Conservation (phyloP, 2,329 filamentous ascomycete species). For the Arthrobotrys sphaeroides region DNA sequence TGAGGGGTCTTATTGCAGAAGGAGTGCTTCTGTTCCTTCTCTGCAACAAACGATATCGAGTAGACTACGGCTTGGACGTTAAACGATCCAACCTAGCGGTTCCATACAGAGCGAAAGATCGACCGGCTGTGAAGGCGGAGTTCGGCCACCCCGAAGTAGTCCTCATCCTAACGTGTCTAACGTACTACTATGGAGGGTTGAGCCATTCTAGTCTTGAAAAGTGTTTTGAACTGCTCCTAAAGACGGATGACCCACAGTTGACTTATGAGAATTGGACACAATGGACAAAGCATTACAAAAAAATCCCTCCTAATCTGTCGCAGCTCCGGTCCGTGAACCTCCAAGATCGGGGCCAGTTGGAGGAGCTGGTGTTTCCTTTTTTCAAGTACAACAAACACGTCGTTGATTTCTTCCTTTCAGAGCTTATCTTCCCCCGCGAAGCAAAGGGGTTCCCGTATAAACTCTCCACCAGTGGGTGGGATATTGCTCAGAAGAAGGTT, state of each 20-base stretch:
- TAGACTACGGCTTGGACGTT: slow-evolving; percentile 70
- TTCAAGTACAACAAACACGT: slow-evolving; percentile 66
- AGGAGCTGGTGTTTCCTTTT: slow-evolving; percentile 67
- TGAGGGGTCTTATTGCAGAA: slow-evolving; percentile 68
- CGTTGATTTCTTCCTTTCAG: slow-evolving; percentile 72
- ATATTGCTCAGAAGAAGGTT: slow-evolving; percentile 65
- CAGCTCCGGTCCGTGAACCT: slow-evolving; percentile 59
- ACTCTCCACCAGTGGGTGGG: slow-evolving; percentile 73
- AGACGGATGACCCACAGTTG: slow-evolving; percentile 66
- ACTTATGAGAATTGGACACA: slow-evolving; percentile 66
- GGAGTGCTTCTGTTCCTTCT: slow-evolving; percentile 68
- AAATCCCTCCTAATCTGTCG: slow-evolving; percentile 61
- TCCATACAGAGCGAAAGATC: slow-evolving; percentile 71
- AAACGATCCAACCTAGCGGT: slow-evolving; percentile 66
- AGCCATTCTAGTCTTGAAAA: slow-evolving; percentile 64
- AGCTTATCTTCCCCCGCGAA: slow-evolving; percentile 70
- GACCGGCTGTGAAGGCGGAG: slow-evolving; percentile 66
- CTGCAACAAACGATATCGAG: slow-evolving; percentile 70
- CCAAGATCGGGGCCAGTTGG: slow-evolving; percentile 58
- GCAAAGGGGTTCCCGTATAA: slow-evolving; percentile 72
- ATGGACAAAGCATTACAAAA: slow-evolving; percentile 56
- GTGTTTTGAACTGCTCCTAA: slow-evolving; percentile 64
- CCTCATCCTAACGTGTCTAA: slow-evolving; percentile 68
- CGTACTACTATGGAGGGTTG: slow-evolving; percentile 70
- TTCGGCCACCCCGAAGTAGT: slow-evolving; percentile 72